Evolutionary conservation across 495 filamentous ascomycete genomes (phyloP).

Genomic region (Penicillium pancosmium): DNA sequence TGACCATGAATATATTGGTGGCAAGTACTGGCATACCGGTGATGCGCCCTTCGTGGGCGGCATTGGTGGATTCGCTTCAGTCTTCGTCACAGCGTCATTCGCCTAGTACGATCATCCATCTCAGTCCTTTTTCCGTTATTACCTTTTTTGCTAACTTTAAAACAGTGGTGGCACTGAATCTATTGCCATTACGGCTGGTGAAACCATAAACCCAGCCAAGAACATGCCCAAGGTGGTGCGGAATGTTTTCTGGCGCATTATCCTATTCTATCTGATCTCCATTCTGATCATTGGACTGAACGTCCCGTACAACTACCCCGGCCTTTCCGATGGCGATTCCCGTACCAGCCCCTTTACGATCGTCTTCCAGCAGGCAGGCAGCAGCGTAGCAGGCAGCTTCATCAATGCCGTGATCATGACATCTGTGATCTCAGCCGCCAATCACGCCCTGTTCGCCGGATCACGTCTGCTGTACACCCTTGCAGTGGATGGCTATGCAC

Average conservation of each 20-base stretch:
- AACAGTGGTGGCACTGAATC: constrained; percentile 56
- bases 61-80: constrained; percentile 55
- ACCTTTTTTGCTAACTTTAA: not conserved
- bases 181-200: constrained; percentile 59
- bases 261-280: constrained; percentile 55
- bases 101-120: constrained; percentile 35
- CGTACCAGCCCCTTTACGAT: constrained; percentile 56
- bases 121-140: not conserved
- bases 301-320: constrained; percentile 54
- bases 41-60: constrained; percentile 57
- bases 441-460: constrained; percentile 58
- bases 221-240: constrained; percentile 52
- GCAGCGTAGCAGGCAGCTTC: constrained; percentile 51
- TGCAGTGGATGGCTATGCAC: constrained; percentile 50
- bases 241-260: constrained; percentile 57
- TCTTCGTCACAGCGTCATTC: constrained; percentile 57
- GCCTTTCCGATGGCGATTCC: constrained; percentile 40
- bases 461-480: constrained; percentile 54
- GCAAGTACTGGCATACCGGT: constrained; percentile 45
- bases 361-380: constrained; percentile 54
- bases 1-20: constrained; percentile 48
- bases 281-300: constrained; percentile 55
- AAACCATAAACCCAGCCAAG: constrained; percentile 51
- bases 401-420: constrained; percentile 62
- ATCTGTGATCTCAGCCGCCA: constrained; percentile 54